Conservation (phyloP, 352 stramenopile species). For the Globisporangium cylindrosporum region DNA sequence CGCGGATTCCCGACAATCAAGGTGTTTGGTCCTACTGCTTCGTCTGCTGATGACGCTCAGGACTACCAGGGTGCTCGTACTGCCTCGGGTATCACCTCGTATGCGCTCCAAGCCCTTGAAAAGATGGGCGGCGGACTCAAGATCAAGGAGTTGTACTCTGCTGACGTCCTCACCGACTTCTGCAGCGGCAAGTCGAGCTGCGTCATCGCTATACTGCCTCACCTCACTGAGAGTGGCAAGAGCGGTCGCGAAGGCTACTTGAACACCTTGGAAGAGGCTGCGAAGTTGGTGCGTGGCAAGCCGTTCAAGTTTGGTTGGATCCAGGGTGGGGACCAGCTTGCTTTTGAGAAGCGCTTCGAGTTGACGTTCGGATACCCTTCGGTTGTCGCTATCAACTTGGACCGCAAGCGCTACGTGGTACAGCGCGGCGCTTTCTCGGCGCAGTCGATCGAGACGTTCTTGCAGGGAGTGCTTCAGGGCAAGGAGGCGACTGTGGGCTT, state of each 20-base stretch:
- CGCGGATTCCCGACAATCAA: constrained; percentile 95
- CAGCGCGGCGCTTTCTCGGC: constrained; percentile 72
- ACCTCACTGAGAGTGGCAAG: constrained; percentile 89
- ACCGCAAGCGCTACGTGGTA: constrained; percentile 82
- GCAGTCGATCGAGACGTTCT: constrained; percentile 67
- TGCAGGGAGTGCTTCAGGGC: constrained; percentile 71
- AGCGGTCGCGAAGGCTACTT: constrained; percentile 82
- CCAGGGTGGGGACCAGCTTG: constrained; percentile 82
- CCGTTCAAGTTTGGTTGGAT: constrained; percentile 92
- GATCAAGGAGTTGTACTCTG: constrained; percentile 78
- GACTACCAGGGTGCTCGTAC: constrained; percentile 90
- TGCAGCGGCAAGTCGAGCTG: constrained; percentile 89
- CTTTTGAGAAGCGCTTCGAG: constrained; percentile 83
- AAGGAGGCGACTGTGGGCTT: constrained; percentile 63
- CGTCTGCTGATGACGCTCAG: constrained; percentile 47
- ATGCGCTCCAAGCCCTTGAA: constrained; percentile 72
- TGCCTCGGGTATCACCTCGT: constrained; percentile 77
- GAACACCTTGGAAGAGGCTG: constrained; percentile 69
- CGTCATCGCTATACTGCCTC: constrained; percentile 85
- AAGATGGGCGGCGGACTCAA: constrained; percentile 64
- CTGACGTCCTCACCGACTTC: constrained; percentile 64
- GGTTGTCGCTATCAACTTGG: constrained; percentile 85
- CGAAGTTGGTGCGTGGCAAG: constrained; percentile 86
- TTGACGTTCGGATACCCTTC: constrained; percentile 91
- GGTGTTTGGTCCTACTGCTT: constrained; percentile 85